Evolutionary conservation across 495 filamentous ascomycete genomes (phyloP), one percentile per base, ranked within the genome.

Genomic region (Achaetomiella virescens): DNA sequence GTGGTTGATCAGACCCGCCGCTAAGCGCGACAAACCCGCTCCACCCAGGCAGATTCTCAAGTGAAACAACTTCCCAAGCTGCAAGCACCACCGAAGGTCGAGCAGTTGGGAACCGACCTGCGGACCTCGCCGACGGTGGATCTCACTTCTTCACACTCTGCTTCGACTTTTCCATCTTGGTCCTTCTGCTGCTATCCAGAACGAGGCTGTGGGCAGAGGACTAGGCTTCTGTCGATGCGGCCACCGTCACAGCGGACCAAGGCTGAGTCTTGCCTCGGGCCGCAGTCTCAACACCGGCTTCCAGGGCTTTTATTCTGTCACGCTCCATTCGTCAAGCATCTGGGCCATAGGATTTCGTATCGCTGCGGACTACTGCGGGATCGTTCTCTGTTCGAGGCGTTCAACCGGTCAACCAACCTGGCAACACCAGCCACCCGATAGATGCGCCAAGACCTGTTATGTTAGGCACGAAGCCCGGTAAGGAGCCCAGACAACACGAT

Each of bases 181-280:
- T 36, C 15, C 17, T 55, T 55, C 50, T 3, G 29, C 17, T 15
- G 42, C 3, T 36, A 46, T 46, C 48, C 24, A 29, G 43, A 51
- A 47, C 42, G 55, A 31, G 55, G 55, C 55, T 46, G 55, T 57
- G 48, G 20, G 37, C 44, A 11, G 18, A 35, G 14, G 18, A 48
- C 44, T 44, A 43, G 51, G 57, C 25, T 46, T 7, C 46, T 29
- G 14, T 12, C 15, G 21, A 49, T 50, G 57, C 57, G 52, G 51
- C 57, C 52, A 47, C 37, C 45, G 57, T 54, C 18, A 59, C 57
- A 54, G 27, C 8, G 37, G 49, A 12, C n/a, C 21, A 48, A 46
- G 51, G 57, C 57, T 59, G 51, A 54, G 51, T 38, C 41, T 8
- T 11, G 7, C 4, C 20, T 33, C 29, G 1, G 5, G 15, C 10